Conservation (phyloP, 345 rosid species). For the Ceriops decandra region DNA sequence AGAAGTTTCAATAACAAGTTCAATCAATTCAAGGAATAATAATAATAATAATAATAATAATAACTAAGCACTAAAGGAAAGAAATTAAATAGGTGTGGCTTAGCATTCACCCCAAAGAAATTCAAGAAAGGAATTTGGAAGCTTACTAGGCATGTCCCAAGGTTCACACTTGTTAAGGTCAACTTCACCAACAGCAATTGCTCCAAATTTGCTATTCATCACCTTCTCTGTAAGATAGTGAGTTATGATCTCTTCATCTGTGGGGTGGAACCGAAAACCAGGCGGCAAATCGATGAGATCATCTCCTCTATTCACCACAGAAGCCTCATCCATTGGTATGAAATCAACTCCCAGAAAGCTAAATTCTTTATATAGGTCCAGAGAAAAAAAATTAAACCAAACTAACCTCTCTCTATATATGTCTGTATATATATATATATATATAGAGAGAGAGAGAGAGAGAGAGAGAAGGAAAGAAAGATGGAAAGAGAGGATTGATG, state of each 20-base stretch:
- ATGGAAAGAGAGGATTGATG: background rate
- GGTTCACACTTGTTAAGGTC: constrained; percentile 94
- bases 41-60: background rate
- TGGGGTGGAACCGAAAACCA: constrained; percentile 89
- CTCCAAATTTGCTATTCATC: constrained; percentile 41
- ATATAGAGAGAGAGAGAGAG: background rate
- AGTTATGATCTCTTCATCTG: constrained; percentile 81
- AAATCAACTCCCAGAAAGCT: background rate
- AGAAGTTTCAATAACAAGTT: background rate
- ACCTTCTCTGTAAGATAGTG: constrained; percentile 64
- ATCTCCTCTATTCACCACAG: constrained; percentile 55
- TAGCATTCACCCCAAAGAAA: background rate
- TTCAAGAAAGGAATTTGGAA: background rate
- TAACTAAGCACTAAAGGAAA: background rate
- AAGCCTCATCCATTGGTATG: constrained; percentile 50
- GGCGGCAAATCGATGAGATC: constrained; percentile 66
- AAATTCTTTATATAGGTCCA: background rate
- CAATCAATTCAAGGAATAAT: background rate
- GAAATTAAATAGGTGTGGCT: background rate
- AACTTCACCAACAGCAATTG: constrained; percentile 66
- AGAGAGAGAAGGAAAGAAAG: background rate
- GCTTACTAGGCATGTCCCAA: constrained; percentile 86
- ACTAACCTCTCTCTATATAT: background rate
- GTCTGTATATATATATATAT: background rate
- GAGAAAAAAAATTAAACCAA: background rate